A percentile compares a stretch with the other conserved stretches of the same genome.
Conservation (phyloP, 2,329 filamentous ascomycete genomes). For the Aspergillus sp. region DNA sequence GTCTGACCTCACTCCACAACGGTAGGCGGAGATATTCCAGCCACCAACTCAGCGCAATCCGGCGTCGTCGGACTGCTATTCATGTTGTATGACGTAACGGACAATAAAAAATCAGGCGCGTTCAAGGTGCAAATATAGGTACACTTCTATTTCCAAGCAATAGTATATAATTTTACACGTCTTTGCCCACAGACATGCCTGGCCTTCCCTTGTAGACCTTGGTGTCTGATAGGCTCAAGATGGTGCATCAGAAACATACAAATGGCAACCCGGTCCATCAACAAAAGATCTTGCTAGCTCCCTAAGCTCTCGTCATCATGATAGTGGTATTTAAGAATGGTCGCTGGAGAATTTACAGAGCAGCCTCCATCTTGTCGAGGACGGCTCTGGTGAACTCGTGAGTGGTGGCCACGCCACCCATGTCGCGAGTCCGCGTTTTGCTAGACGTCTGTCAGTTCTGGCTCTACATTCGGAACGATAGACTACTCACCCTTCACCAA, state of each 20-base stretch:
- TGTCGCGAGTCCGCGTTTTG: slow-evolving; percentile 85
- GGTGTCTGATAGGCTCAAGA: background rate
- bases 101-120: background rate
- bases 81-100: background rate
- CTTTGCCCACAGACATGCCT: slow-evolving; percentile 10
- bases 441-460: slow-evolving; percentile 53
- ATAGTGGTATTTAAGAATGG: slow-evolving; percentile 18
- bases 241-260: background rate
- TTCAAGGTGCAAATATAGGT: background rate
- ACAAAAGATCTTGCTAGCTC: slow-evolving; percentile 11
- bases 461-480: background rate
- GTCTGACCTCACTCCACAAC: too few species aligned
- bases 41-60: background rate
- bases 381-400: slow-evolving; percentile 95
- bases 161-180: slow-evolving; percentile 17
- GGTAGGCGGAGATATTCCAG: background rate
- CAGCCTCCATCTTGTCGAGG: slow-evolving; percentile 86
- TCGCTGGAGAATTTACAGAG: slow-evolving; percentile 50
- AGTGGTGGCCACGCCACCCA: slow-evolving; percentile 87
- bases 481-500: slow-evolving; percentile 77
- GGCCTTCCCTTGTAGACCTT: slow-evolving; percentile 1
- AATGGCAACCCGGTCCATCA: background rate
- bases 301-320: slow-evolving; percentile 23
- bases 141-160: slow-evolving; percentile 10
- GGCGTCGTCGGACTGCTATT: background rate